Conservation (phyloP, 1,284 basidiomycete genomes). For the Moesziomyces globuligerus region DNA sequence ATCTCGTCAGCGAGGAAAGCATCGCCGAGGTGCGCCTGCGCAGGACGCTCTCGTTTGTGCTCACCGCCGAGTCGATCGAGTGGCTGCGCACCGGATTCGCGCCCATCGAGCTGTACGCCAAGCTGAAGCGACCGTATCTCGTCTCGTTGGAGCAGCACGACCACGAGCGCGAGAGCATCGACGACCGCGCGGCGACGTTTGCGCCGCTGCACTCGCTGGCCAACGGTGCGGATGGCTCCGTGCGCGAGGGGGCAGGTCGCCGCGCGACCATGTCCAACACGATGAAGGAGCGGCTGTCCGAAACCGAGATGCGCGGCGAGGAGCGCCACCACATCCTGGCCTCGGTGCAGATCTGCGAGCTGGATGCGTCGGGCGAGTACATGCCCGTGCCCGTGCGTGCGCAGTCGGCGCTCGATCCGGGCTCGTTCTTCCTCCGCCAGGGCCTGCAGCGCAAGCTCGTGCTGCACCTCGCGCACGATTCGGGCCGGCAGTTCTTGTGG, state of each 20-base stretch:
- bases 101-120: constrained; percentile 56
- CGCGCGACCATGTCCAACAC: constrained; percentile 21
- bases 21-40: constrained; percentile 45
- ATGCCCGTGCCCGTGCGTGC: constrained; percentile 83
- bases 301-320: constrained; percentile 88
- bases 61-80: constrained; percentile 43
- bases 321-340: constrained; percentile 89
- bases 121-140: constrained; percentile 38
- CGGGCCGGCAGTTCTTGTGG: constrained; percentile 89
- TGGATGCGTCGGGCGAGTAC: constrained; percentile 85
- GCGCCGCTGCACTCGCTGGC: constrained; percentile 22
- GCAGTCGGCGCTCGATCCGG: constrained; percentile 80
- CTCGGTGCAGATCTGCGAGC: constrained; percentile 85
- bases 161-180: constrained; percentile 28
- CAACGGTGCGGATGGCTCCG: constrained; percentile 1
- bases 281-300: constrained; percentile 71
- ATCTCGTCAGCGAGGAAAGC: constrained; percentile 34
- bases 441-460: constrained; percentile 87
- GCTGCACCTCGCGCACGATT: constrained; percentile 83
- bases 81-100: constrained; percentile 42
- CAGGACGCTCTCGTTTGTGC: constrained; percentile 54
- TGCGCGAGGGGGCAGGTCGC: not conserved
- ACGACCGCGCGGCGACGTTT: constrained; percentile 7
- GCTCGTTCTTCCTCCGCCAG: constrained; percentile 88
- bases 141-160: constrained; percentile 47